These are phyloP conservation scores for Candida buenavistaensis DNA, from an alignment of 1,139 yeast genomes.

Conservation along the genomic window DNA sequence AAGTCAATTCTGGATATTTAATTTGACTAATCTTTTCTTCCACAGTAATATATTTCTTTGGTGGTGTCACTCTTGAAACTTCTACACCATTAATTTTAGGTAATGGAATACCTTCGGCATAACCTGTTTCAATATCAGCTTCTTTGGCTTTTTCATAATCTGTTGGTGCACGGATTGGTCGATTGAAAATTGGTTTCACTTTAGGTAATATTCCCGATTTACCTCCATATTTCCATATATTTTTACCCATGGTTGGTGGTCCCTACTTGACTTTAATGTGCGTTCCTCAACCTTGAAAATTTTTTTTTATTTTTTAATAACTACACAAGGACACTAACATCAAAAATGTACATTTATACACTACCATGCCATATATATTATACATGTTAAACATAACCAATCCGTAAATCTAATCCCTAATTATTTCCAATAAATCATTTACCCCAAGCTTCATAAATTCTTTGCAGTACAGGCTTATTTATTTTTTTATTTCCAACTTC, in stretches of 20 bases:
- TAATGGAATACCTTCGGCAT: constrained; percentile 71
- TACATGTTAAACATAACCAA: too few species aligned
- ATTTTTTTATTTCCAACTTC: constrained; percentile 65
- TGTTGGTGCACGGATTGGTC: constrained; percentile 57
- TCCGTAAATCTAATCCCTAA: too few species aligned
- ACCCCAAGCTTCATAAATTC: constrained; percentile 66
- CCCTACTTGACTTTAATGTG: too few species aligned
- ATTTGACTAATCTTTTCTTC: constrained; percentile 55
- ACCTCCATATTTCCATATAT: constrained; percentile 54
- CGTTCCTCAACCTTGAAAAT: too few species aligned
- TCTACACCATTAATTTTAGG: constrained; percentile 58
- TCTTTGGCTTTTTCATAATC: constrained; percentile 36
- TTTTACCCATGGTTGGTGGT: constrained; percentile 56
- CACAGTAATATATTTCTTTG: constrained; percentile 57
- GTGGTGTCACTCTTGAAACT: constrained; percentile 40
- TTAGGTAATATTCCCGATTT: constrained; percentile 83
- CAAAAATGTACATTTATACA: constrained; percentile 1
- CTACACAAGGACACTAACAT: background rate
- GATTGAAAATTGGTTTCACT: constrained; percentile 68
- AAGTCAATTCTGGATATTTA: constrained; percentile 43
- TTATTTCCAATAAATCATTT: too few species aligned
- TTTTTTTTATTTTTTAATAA: constrained; percentile 1
- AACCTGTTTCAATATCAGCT: constrained; percentile 58
- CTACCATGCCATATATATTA: too few species aligned
- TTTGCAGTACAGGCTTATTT: constrained; percentile 58